phyloP scores from a whole-genome alignment of 768 basidiomycete species.

The Trametes villosa region DNA sequence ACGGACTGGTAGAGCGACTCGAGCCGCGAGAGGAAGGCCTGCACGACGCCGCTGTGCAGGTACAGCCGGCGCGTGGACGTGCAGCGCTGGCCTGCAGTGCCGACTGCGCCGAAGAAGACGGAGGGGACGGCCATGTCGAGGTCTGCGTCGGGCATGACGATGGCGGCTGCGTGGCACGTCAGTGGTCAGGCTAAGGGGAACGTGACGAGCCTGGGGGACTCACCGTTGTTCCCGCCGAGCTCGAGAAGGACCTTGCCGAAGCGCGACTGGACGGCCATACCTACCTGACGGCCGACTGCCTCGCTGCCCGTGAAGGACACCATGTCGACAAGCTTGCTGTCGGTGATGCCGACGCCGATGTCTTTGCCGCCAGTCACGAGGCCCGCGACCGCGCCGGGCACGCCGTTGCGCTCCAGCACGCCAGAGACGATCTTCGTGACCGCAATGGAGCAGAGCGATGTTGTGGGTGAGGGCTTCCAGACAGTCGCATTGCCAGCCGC shows the following conservation, averaged over 20 bases:
- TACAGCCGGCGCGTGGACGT: constrained; percentile 92
- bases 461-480: constrained; percentile 94
- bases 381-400: constrained; percentile 83
- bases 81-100: constrained; percentile 77
- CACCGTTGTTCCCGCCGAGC: constrained; percentile 95
- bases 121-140: constrained; percentile 86
- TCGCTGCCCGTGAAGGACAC: constrained; percentile 98
- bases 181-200: not conserved
- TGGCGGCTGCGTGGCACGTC: constrained; percentile 61
- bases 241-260: constrained; percentile 93
- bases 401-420: constrained; percentile 80
- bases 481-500: constrained; percentile 91
- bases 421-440: constrained; percentile 81
- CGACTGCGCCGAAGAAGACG: constrained; percentile 93
- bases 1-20: constrained; percentile 73
- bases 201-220: not conserved
- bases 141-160: constrained; percentile 94
- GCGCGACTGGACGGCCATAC: constrained; percentile 81
- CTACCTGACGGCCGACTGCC: constrained; percentile 83
- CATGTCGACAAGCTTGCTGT: constrained; percentile 75
- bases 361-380: constrained; percentile 85
- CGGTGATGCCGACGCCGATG: constrained; percentile 78
- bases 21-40: constrained; percentile 76
- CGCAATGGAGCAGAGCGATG: constrained; percentile 89
- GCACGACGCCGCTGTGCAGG: constrained; percentile 80